Evolutionary conservation across 805 yeast species (phyloP), one percentile per base, ranked within the genome.

Genomic region (Monosporozyma siamensis): DNA sequence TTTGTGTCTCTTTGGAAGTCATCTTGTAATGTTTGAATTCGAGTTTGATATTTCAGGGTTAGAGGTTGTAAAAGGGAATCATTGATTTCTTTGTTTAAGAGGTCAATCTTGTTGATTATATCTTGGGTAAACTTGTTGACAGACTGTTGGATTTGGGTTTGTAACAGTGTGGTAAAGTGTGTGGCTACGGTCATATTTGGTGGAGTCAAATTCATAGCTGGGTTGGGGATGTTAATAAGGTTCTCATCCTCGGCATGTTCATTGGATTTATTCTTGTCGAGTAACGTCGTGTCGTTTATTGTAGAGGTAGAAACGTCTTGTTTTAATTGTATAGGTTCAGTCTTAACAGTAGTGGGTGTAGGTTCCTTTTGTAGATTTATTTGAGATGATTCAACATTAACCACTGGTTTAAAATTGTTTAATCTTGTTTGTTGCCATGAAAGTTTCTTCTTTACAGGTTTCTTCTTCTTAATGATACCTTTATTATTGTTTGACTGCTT

Each of bases 81-180:
- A 42, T 65, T 67, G 44, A 67, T 48, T 43, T 65, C 70, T 5
- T 57, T 52, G 41, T 66, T 67, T 37, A 67, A 62, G 5, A 67
- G 51, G 4, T 54, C 50, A 31, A 67, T 59, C 46, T 66, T 67
- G 15, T 52, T 49, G 0, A 56, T 52, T 37, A 67, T 46, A 29
- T 63, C 65, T n/a, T 56, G 52, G 0, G 70, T 59, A 46, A 67
- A 67, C 3, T 45, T 41, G 4, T 51, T 44, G 15, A 67, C 59
- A 0, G 71, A 66, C 9, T 53, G 54, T 40, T 44, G 54, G 6
- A 67, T 67, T 43, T 67, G 69, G 15, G 57, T 53, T 43, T 67
- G 69, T 20, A 67, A 45, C 12, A 57, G 17, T 15, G 32, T 29
- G 32, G 32, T n/a, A 12, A 4, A 29, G 14, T 14, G 20, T 29